Evolutionary conservation across 768 basidiomycete genomes (phyloP).

Genomic region (Suillus occidentalis): DNA sequence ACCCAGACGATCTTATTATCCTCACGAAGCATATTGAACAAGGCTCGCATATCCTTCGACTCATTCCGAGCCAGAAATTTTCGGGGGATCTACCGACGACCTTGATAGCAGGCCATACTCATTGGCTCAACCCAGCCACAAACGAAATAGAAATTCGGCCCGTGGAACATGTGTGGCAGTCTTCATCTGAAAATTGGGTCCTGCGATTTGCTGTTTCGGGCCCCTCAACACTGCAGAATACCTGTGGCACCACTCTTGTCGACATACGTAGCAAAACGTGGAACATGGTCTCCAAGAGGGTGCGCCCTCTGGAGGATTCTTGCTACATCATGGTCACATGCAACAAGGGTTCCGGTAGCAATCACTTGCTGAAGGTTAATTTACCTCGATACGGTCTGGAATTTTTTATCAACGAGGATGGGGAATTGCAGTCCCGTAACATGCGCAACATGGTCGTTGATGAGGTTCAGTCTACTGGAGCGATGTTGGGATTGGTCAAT

Average conservation of each 20-base stretch:
- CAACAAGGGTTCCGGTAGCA: neutral
- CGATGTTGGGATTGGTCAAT: conserved; percentile 44
- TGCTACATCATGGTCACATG: conserved; percentile 25
- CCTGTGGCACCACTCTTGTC: conserved; percentile 17
- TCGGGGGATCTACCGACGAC: conserved; percentile 26
- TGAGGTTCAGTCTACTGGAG: conserved; percentile 39
- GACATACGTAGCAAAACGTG: conserved; percentile 30
- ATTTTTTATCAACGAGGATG: conserved; percentile 37
- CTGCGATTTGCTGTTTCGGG: conserved; percentile 16
- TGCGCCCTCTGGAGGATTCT: conserved; percentile 24
- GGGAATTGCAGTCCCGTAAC: conserved; percentile 42
- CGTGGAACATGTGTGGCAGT: conserved; percentile 24
- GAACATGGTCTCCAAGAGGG: conserved; percentile 24
- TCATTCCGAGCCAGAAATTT: conserved; percentile 26
- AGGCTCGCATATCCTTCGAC: conserved; percentile 11
- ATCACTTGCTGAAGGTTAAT: conserved; percentile 23
- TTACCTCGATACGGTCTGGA: conserved; percentile 44
- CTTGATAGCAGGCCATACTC: conserved; percentile 24
- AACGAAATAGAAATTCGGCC: conserved; percentile 30
- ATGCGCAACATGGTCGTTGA: conserved; percentile 45
- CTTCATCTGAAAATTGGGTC: conserved; percentile 28
- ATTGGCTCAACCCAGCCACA: conserved; percentile 31
- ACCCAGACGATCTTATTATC: conserved; percentile 19
- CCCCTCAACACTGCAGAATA: conserved; percentile 10
- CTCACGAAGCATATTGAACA: conserved; percentile 8